These are phyloP conservation scores for Microsporum canis DNA, from an alignment of 2,329 filamentous ascomycete genomes.

Conservation along the genomic window DNA sequence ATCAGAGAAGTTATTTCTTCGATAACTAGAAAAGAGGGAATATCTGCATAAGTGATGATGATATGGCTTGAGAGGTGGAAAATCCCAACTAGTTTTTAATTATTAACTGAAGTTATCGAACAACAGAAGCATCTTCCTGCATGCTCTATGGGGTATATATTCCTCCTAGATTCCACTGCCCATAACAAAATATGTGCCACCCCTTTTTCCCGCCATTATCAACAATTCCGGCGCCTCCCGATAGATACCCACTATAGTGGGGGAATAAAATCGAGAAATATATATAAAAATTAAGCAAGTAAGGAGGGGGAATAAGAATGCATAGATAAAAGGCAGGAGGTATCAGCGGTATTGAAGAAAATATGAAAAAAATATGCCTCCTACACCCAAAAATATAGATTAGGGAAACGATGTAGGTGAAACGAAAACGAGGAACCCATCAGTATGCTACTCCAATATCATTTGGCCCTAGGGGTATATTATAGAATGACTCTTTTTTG, in stretches of 20 bases:
- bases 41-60: neutral
- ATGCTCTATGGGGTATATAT: conserved; percentile 1
- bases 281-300: neutral
- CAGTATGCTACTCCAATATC: conserved; percentile 26
- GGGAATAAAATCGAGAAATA: neutral
- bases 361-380: neutral
- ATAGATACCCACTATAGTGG: neutral
- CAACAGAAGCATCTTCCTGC: neutral
- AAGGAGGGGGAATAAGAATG: neutral
- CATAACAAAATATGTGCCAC: neutral
- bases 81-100: neutral
- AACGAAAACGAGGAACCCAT: neutral
- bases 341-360: neutral
- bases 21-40: neutral
- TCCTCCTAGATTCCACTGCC: neutral
- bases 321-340: neutral
- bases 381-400: neutral
- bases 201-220: neutral
- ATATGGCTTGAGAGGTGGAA: neutral
- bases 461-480: conserved; percentile 8
- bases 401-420: neutral
- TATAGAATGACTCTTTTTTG: neutral
- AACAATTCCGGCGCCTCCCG: neutral
- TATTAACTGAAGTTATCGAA: neutral
- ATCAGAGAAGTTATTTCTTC: neutral